phyloP scores from a whole-genome alignment of 2,329 filamentous ascomycete species.

The Colletotrichum karsti region DNA sequence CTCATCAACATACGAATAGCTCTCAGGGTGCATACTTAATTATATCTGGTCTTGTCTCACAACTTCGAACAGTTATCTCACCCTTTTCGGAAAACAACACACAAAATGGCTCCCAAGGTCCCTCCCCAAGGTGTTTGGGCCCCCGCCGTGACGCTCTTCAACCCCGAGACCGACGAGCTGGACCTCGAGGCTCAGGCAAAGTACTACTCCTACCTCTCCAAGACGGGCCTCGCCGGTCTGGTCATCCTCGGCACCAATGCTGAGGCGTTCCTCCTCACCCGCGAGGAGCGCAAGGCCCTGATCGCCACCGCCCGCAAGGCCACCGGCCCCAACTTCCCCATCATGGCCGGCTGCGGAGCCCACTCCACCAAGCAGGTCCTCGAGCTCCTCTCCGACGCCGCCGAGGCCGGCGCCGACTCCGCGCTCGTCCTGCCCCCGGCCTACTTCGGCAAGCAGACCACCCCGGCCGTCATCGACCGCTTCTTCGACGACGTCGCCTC shows the following conservation, averaged over 20 bases:
- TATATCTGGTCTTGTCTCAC: neutral
- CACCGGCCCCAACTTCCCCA: constrained; percentile 61
- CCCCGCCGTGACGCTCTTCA: constrained; percentile 63
- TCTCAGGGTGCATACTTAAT: neutral
- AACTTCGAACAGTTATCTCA: neutral
- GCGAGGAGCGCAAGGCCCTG: constrained; percentile 66
- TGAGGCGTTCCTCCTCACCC: constrained; percentile 64
- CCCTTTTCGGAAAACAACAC: neutral
- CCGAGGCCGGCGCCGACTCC: constrained; percentile 68
- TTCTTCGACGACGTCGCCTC: constrained; percentile 68
- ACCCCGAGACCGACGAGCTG: constrained; percentile 56
- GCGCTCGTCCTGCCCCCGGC: constrained; percentile 68
- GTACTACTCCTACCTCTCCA: constrained; percentile 61
- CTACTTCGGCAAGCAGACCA: constrained; percentile 72
- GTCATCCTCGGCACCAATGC: constrained; percentile 65
- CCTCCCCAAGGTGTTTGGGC: constrained; percentile 54
- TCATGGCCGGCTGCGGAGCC: constrained; percentile 71
- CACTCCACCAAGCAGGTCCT: constrained; percentile 72
- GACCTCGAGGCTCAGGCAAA: constrained; percentile 55
- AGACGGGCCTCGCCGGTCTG: constrained; percentile 58
- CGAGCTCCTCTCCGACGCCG: constrained; percentile 66
- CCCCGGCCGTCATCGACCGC: constrained; percentile 61
- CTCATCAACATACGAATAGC: neutral
- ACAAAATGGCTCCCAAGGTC: constrained; percentile 14
- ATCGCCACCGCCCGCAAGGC: constrained; percentile 62